Percentiles rank a stretch among this genome's conserved stretches.
phyloP scores from a whole-genome alignment of 1,139 yeast species.

The Blastobotrys arbuscula region DNA sequence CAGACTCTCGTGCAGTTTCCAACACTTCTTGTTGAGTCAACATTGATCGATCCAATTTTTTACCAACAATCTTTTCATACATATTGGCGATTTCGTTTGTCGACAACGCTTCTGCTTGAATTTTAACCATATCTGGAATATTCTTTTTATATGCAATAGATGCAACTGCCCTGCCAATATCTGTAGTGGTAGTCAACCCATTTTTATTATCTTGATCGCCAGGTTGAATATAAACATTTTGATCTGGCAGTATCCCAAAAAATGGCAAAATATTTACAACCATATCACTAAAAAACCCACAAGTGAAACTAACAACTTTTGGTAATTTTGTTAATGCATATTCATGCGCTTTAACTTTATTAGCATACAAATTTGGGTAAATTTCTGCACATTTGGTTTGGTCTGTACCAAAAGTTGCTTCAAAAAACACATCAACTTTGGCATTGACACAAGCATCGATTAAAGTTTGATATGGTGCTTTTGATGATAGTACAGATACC shows the following conservation, averaged over 20 bases:
- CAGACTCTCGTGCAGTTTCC: background rate
- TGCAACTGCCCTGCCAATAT: conserved; percentile 6
- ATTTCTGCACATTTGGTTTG: conserved; percentile 14
- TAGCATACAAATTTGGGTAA: conserved; percentile 3
- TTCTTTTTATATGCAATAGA: conserved; percentile 3
- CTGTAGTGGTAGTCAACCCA: conserved; percentile 3
- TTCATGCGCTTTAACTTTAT: background rate
- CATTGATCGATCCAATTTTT: conserved; percentile 30
- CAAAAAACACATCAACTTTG: conserved; percentile 49
- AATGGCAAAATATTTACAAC: background rate
- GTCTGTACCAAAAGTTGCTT: conserved; percentile 58
- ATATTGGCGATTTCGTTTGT: background rate
- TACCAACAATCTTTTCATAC: conserved; percentile 29
- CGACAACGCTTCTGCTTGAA: background rate
- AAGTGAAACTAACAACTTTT: background rate
- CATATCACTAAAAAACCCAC: conserved; percentile 6
- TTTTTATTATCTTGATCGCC: conserved; percentile 1
- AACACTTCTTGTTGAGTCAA: conserved; percentile 1
- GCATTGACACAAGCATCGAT: conserved; percentile 39
- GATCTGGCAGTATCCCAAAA: conserved; percentile 4
- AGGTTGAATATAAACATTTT: background rate
- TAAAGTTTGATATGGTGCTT: conserved; percentile 16
- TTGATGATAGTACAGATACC: conserved; percentile 36
- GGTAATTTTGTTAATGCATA: conserved; percentile 1
- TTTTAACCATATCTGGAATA: background rate